Conservation (phyloP, 371 early-diverging fungal genomes). For the Circinella minor region DNA sequence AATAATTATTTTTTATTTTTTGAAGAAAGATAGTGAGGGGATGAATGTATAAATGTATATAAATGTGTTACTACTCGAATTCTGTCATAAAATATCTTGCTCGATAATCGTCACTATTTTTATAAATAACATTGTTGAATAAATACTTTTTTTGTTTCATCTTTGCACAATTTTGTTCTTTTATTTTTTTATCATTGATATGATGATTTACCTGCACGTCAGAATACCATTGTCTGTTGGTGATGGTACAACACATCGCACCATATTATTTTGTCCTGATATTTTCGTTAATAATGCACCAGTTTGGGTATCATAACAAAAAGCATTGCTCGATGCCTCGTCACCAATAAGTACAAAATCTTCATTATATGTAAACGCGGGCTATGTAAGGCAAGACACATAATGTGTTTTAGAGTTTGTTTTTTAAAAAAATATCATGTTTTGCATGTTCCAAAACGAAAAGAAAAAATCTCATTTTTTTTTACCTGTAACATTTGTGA, state of each 20-base stretch:
- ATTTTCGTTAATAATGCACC: slow-evolving; percentile 55
- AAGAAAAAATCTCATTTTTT: background rate
- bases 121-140: background rate
- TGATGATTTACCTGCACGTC: slow-evolving; percentile 47
- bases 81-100: slow-evolving; percentile 42
- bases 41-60: background rate
- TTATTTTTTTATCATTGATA: background rate
- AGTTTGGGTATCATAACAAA: slow-evolving; percentile 71
- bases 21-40: background rate
- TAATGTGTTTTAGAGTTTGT: background rate
- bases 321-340: slow-evolving; percentile 65
- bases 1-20: background rate
- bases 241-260: slow-evolving; percentile 49
- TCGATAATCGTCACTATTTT: slow-evolving; percentile 52
- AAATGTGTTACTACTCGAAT: background rate
- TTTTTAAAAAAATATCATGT: no score
- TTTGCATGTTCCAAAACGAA: no score
- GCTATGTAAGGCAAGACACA: slow-evolving; percentile 23
- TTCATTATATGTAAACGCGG: slow-evolving; percentile 78
- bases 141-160: background rate
- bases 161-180: no score
- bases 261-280: slow-evolving; percentile 52
- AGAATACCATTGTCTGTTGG: slow-evolving; percentile 53
- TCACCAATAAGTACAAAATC: slow-evolving; percentile 79
- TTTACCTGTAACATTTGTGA: slow-evolving; percentile 46